Conservation (phyloP, 371 early-diverging fungal genomes). For the Amoeboaphelidium protococcarum region DNA sequence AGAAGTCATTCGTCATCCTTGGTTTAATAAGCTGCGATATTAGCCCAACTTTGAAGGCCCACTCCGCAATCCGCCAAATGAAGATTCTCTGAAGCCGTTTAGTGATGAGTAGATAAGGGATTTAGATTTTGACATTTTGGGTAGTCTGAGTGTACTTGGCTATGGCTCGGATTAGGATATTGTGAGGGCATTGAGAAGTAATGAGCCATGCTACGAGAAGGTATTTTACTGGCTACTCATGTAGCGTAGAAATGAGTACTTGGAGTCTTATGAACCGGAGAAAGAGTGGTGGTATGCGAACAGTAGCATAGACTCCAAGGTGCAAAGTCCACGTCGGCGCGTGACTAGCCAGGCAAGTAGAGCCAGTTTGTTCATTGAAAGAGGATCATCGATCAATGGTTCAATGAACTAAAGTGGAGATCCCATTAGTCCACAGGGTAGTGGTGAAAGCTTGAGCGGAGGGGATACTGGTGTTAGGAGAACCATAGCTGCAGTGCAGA, state of each 20-base stretch:
- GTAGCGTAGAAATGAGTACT: conserved; percentile 20
- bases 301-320: neutral
- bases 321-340: neutral
- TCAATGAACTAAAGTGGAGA: neutral
- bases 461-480: too few relatives aligned
- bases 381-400: neutral
- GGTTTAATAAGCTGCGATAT: conserved; percentile 15
- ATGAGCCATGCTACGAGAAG: conserved; percentile 13
- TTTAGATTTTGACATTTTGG: conserved; percentile 16
- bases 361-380: neutral
- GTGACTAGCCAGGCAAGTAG: neutral
- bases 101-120: neutral
- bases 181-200: neutral
- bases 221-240: conserved; percentile 26
- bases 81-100: neutral
- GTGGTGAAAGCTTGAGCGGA: too few relatives aligned
- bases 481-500: too few relatives aligned
- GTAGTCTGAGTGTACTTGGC: neutral
- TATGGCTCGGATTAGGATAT: neutral
- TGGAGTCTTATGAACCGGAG: conserved; percentile 17
- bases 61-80: neutral
- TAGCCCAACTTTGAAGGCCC: neutral
- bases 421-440: too few relatives aligned
- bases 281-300: too few relatives aligned
- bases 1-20: conserved; percentile 26